Evolutionary conservation across 768 basidiomycete species (phyloP).

Genomic region (Kwoniella sp.): DNA sequence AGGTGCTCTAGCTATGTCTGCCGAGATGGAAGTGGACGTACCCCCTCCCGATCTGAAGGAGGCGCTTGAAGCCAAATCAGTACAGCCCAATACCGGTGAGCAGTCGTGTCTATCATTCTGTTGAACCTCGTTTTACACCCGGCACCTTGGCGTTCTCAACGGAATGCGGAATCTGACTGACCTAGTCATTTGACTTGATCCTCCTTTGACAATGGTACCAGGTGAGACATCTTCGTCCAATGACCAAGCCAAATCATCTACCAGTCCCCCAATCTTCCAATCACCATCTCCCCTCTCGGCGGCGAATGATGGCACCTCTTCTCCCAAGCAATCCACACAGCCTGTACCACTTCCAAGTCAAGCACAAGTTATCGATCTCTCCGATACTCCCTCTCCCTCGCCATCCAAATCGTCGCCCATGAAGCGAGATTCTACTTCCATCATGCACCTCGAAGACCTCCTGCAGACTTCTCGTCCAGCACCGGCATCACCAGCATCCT

Average conservation of each 20-base stretch:
- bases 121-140: too few relatives aligned
- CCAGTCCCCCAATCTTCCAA: background rate
- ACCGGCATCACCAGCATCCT: slow-evolving; percentile 42
- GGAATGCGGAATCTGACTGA: too few relatives aligned
- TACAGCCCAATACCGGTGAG: background rate
- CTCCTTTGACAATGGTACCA: too few relatives aligned
- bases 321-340: background rate
- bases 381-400: slow-evolving; percentile 2
- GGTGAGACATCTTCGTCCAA: background rate
- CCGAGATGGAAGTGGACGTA: background rate
- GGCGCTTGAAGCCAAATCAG: background rate
- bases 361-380: background rate
- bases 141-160: too few relatives aligned
- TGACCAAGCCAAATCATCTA: background rate
- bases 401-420: slow-evolving; percentile 4
- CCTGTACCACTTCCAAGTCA: background rate
- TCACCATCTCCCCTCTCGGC: background rate
- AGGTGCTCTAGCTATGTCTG: too few relatives aligned
- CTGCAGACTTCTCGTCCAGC: slow-evolving; percentile 43
- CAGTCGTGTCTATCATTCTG: too few relatives aligned
- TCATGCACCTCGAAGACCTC: slow-evolving; percentile 25
- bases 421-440: slow-evolving; percentile 8
- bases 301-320: background rate
- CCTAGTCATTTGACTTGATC: too few relatives aligned
- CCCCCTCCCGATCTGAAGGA: background rate